phyloP scores from a whole-genome alignment of 306 rosid species.

The Cicer pinnatifidum region DNA sequence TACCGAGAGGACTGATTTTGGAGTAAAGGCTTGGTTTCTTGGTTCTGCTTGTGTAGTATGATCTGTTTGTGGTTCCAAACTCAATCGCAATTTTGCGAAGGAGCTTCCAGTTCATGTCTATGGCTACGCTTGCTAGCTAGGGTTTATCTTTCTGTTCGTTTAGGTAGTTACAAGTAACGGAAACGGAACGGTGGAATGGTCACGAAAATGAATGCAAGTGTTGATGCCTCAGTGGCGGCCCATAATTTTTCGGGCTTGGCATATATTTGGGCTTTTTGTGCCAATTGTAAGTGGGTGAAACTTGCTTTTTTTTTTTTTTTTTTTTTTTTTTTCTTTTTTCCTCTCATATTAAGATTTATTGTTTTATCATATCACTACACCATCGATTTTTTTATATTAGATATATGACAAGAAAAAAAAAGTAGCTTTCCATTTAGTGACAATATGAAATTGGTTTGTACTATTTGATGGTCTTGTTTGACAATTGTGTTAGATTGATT shows the following conservation, averaged over 20 bases:
- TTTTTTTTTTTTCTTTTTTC: too few relatives aligned
- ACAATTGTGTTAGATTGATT: too few relatives aligned
- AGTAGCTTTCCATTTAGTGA: too few relatives aligned
- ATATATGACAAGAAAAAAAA: too few relatives aligned
- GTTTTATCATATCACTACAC: too few relatives aligned
- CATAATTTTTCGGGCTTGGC: conserved; percentile 15
- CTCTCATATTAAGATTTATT: too few relatives aligned
- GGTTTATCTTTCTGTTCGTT: conserved; percentile 15
- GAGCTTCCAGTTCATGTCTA: conserved; percentile 56
- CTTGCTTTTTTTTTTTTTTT: too few relatives aligned
- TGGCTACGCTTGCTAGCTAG: conserved; percentile 24
- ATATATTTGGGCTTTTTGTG: not conserved
- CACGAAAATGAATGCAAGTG: not conserved
- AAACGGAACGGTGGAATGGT: not conserved
- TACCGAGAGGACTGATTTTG: conserved; percentile 77
- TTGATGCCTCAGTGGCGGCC: not conserved
- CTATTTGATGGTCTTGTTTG: too few relatives aligned
- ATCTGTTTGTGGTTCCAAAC: conserved; percentile 43
- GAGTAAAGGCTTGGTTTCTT: conserved; percentile 63
- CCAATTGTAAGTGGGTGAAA: too few relatives aligned
- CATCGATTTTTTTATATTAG: too few relatives aligned
- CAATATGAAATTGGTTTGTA: too few relatives aligned
- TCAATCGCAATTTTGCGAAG: conserved; percentile 46
- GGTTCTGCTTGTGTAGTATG: conserved; percentile 68
- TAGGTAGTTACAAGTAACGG: not conserved